Percentiles rank a stretch among this genome's conserved stretches.
Conservation (phyloP, 345 rosid genomes). For the Gossypium bickii region DNA sequence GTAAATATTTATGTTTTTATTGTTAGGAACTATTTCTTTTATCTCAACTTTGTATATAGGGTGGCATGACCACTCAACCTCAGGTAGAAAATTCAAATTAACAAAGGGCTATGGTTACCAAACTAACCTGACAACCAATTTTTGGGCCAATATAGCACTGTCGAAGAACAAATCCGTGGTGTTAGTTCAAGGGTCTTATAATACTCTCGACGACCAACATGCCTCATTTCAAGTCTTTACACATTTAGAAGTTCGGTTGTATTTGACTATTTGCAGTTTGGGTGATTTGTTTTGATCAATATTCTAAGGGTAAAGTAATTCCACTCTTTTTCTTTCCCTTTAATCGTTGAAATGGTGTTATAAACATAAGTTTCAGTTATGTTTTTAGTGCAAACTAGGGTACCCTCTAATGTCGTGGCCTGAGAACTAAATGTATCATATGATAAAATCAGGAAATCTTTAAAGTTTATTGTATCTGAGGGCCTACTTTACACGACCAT, state of each 20-base stretch:
- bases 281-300: background rate
- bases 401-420: too few species aligned
- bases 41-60: background rate
- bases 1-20: background rate
- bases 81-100: conserved; percentile 48
- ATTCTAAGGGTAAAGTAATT: background rate
- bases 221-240: conserved; percentile 8
- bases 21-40: background rate
- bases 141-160: conserved; percentile 34
- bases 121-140: conserved; percentile 46
- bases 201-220: conserved; percentile 52
- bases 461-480: too few species aligned
- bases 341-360: too few species aligned
- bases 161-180: conserved; percentile 25
- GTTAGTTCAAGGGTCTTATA: conserved; percentile 42
- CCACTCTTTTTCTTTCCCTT: background rate
- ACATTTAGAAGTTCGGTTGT: background rate
- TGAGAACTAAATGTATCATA: too few species aligned
- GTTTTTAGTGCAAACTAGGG: too few species aligned
- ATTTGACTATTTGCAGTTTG: background rate
- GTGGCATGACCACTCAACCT: conserved; percentile 15
- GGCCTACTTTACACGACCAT: too few species aligned
- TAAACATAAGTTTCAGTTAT: too few species aligned
- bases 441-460: too few species aligned
- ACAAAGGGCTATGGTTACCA: conserved; percentile 38